A percentile compares a stretch with the other conserved stretches of the same genome.
phyloP scores from a whole-genome alignment of 1,139 yeast genomes.

The Hanseniaspora sp. region DNA sequence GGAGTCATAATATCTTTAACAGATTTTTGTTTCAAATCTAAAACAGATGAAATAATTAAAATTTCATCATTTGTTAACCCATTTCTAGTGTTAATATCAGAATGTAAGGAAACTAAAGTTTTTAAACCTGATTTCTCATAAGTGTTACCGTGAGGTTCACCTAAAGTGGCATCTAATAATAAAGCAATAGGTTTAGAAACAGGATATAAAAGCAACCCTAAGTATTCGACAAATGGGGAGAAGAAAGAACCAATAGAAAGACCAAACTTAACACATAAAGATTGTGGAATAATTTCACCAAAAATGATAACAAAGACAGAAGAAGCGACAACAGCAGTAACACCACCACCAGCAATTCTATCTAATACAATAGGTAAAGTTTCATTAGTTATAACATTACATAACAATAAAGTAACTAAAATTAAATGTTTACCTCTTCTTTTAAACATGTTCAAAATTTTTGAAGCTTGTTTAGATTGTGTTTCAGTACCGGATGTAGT shows the following conservation, averaged over 20 bases:
- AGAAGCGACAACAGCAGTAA: slow-evolving; percentile 91
- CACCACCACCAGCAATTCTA: slow-evolving; percentile 88
- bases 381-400: slow-evolving; percentile 90
- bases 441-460: slow-evolving; percentile 60
- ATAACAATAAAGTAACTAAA: slow-evolving; percentile 73
- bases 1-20: slow-evolving; percentile 91
- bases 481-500: slow-evolving; percentile 37
- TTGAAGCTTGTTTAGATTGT: slow-evolving; percentile 63
- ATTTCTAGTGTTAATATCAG: slow-evolving; percentile 46
- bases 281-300: slow-evolving; percentile 95
- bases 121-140: slow-evolving; percentile 88
- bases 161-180: slow-evolving; percentile 68
- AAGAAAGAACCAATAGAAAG: slow-evolving; percentile 82
- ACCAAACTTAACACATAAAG: slow-evolving; percentile 85
- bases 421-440: slow-evolving; percentile 89
- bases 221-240: slow-evolving; percentile 70
- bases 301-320: slow-evolving; percentile 87
- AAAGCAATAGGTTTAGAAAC: slow-evolving; percentile 83
- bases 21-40: slow-evolving; percentile 84
- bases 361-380: slow-evolving; percentile 89
- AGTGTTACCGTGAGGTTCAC: slow-evolving; percentile 93
- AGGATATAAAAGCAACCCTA: slow-evolving; percentile 88
- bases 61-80: slow-evolving; percentile 89
- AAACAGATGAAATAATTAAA: slow-evolving; percentile 84
- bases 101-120: slow-evolving; percentile 86